Evolutionary conservation across 164 flowering plant genomes (phyloP).

Genomic region (Vitis vinifera): ASM3070453v1 NC_081811.1:381501-382000

Average conservation of each 20-base stretch:
- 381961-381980: constrained; percentile 85
- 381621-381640: too few species aligned
- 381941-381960: constrained; percentile 58
- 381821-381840: constrained; percentile 85
- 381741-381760: constrained; percentile 8
- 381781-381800: constrained; percentile 93
- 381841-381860: constrained; percentile 81
- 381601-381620: not conserved
- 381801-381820: constrained; percentile 74
- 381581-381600: not conserved
- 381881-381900: constrained; percentile 47
- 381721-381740: not conserved
- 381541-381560: not conserved
- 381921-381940: constrained; percentile 41
- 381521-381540: not conserved
- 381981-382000: constrained; percentile 82
- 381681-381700: not conserved
- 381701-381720: not conserved
- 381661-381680: too few species aligned
- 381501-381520: not conserved
- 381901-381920: constrained; percentile 30
- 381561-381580: not conserved
- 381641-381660: too few species aligned
- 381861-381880: constrained; percentile 55
- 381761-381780: constrained; percentile 76